Evolutionary conservation across 352 stramenopile genomes (phyloP), one percentile per base, ranked within the genome.

Genomic region (Phytopythium oedochilum): DNA sequence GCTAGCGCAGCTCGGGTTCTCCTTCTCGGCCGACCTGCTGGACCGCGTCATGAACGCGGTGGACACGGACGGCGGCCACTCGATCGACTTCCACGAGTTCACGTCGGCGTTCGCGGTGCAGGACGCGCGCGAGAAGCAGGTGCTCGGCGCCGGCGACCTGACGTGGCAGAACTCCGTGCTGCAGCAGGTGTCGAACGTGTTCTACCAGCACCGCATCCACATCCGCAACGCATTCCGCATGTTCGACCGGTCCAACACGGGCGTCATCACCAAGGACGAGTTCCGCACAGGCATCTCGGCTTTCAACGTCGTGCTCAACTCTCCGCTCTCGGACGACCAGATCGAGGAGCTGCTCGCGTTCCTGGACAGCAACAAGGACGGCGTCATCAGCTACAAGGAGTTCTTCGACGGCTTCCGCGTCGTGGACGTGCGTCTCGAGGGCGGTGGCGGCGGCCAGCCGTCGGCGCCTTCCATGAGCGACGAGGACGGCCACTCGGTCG

Each of bases 1-100:
- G n/a, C 50, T 95, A 5, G 31, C 66, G 38, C 62, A 92, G 51
- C 63, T 95, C 17, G 79, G 79, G 11, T 89, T 95, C 35, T 39
- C 57, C 17, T 90, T 96, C 50, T 61, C 65, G 2, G 23, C 61
- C 0, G 67, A 74, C 29, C 57, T 94, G 20, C 71, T 92, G 63
- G 61, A 73, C 34, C 83, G 80, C n/a, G 70, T 97, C 55, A 89
- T 95, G 71, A 61, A 66, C 11, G 87, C 83, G 0, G 85, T 97
- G 42, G 91, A 97, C 66, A 89, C 78, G 23, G 91, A 97, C 60
- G 82, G 78, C 1, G 89, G 88, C 48, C 71, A 91, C 50, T 89
- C 81, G 52, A 96, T 97, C 60, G 92, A 94, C 63, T 96, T 95
- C 75, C 91, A 94, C 59, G 91, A 97, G 67, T 97, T 97, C 62